phyloP scores from a whole-genome alignment of 805 yeast genomes.

The Grigorovia transvaalensis region DNA sequence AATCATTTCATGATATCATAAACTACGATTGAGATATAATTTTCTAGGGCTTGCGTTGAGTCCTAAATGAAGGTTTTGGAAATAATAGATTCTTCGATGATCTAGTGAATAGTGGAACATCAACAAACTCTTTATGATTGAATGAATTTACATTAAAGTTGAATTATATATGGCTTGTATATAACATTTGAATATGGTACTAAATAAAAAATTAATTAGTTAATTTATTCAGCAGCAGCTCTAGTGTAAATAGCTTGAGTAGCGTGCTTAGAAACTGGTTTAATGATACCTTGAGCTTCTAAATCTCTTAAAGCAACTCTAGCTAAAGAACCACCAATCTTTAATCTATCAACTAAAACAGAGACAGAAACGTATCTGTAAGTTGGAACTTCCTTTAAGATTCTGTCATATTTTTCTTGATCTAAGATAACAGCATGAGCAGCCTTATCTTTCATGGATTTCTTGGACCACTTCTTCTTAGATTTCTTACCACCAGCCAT shows the following conservation, averaged over 20 bases:
- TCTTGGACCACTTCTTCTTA: constrained; percentile 99
- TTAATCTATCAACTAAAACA: constrained; percentile 96
- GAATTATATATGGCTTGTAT: constrained; percentile 40
- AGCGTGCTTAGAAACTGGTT: constrained; percentile 89
- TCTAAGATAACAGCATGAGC: constrained; percentile 95
- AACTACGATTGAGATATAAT: background rate
- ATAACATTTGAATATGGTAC: background rate
- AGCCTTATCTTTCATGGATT: constrained; percentile 99
- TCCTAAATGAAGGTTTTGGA: background rate
- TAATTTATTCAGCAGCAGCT: constrained; percentile 56
- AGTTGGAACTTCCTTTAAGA: constrained; percentile 97
- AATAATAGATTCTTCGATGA: no score
- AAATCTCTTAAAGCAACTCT: constrained; percentile 95
- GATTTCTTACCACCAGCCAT: constrained; percentile 99
- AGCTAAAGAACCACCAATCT: constrained; percentile 98
- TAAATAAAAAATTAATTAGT: background rate
- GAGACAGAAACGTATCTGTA: constrained; percentile 97
- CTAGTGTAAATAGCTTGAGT: constrained; percentile 92
- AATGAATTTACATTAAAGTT: constrained; percentile 4
- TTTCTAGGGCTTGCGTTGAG: background rate
- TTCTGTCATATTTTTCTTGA: constrained; percentile 98
- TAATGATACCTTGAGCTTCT: constrained; percentile 90
- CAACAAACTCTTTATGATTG: background rate
- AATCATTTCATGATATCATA: background rate
- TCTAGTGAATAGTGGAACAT: no score